Evolutionary conservation across 768 basidiomycete species (phyloP).

Genomic region (Suillus luteus): DNA sequence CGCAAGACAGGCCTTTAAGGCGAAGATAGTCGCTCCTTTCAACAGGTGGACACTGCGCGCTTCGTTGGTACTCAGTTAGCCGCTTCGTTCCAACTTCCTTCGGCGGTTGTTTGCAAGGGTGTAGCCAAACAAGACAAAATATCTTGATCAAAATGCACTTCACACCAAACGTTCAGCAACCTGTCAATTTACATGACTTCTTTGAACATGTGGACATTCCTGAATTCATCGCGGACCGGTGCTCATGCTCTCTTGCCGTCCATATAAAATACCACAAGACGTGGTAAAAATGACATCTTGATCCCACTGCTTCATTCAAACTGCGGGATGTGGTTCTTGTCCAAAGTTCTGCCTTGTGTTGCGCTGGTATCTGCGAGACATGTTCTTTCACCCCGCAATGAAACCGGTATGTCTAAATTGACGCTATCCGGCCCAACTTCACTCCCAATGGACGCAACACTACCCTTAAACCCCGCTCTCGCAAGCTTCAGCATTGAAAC

Average conservation of each 20-base stretch:
- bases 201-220: conserved; percentile 6
- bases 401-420: conserved; percentile 21
- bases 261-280: neutral
- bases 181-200: conserved; percentile 10
- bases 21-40: too few relatives aligned
- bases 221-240: conserved; percentile 12
- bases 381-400: conserved; percentile 14
- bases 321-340: conserved; percentile 16
- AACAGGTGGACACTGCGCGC: neutral
- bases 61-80: neutral
- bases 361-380: conserved; percentile 16
- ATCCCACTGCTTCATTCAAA: neutral
- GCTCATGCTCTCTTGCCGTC: neutral
- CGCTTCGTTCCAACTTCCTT: too few relatives aligned
- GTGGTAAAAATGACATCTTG: neutral
- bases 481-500: conserved; percentile 59
- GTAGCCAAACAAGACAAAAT: too few relatives aligned
- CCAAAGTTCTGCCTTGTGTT: conserved; percentile 2
- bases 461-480: conserved; percentile 43
- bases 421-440: conserved; percentile 43
- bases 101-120: too few relatives aligned
- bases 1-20: neutral
- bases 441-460: conserved; percentile 47
- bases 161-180: neutral
- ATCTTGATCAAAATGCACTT: neutral